Base-by-base conservation (phyloP, 1,284 basidiomycete species). In the Marasmius oreades region DNA sequence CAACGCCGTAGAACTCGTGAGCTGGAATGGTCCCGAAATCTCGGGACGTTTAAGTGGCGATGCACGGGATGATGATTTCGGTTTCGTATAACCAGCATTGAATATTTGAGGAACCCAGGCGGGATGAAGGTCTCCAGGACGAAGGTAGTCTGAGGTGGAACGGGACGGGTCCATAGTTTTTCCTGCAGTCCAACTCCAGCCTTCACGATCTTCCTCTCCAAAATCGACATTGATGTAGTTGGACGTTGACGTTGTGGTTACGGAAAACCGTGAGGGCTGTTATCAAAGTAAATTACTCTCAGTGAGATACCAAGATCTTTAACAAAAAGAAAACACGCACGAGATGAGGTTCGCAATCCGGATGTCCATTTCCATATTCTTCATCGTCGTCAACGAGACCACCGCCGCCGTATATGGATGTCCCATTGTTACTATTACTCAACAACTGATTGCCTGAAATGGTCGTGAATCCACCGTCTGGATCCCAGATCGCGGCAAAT, bases 171-270 rank as follows among this genome's bases (percentile, higher is more conserved):
- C 36, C 33, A 18, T 31, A 43, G 46, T 20, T 6, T 45, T n/a
- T n/a, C 14, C 39, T 42, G 7, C 39, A 16, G 11, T 4, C 39
- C 39, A 42, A 42, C 7, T 42, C 39, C 39, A n/a, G 20, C 16
- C 14, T 2, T 42, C 39, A 5, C 16, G 8, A 16, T 44, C 54
- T 34, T 52, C 46, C 14, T 26, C 31, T 23, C 37, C 39, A 23
- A 57, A 56, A 20, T 59, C 33, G 8, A 76, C 70, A 43, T 76
- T 71, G 51, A 80, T 65, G 59, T 77, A 78, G 54, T 73, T 71
- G 23, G 77, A 78, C 0, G 80, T 80, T 11, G 79, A 79, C 1
- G 76, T 77, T 5, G 79, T 80, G 36, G 79, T 77, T 20, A 74
- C 72, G 20, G 80, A 82, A 62, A 82, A 82, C 3, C 73, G 70